A percentile compares a stretch with the other conserved stretches of the same genome.
phyloP scores from a whole-genome alignment of 2,329 filamentous ascomycete species.

The Arachnomyces sp. region DNA sequence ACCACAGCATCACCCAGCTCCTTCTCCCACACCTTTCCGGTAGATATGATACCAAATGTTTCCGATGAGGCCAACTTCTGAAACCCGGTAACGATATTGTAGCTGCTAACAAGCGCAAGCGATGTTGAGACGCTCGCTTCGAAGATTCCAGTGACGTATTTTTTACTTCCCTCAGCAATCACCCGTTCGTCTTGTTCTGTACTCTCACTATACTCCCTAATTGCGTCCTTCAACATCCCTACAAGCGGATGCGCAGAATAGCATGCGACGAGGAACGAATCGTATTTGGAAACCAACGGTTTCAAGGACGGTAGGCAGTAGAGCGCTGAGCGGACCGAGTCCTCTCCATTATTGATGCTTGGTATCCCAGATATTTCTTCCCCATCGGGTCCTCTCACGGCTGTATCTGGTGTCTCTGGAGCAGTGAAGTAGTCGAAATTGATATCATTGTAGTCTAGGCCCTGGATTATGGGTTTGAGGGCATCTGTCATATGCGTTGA shows the following conservation, averaged over 20 bases:
- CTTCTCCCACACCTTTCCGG: conserved; percentile 73
- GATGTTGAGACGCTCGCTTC: conserved; percentile 68
- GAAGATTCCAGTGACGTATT: conserved; percentile 73
- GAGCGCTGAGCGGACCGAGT: conserved; percentile 56
- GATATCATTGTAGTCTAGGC: conserved; percentile 29
- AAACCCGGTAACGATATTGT: conserved; percentile 18
- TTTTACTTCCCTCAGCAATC: conserved; percentile 21
- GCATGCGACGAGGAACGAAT: conserved; percentile 80
- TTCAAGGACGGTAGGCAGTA: conserved; percentile 54
- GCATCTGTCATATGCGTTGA: conserved; percentile 38
- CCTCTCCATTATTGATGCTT: conserved; percentile 70
- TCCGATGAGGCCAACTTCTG: conserved; percentile 17
- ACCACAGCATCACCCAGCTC: conserved; percentile 61
- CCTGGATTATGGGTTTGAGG: conserved; percentile 32
- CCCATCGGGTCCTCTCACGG: conserved; percentile 24
- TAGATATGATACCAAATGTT: conserved; percentile 79
- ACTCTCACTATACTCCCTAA: conserved; percentile 23
- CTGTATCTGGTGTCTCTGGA: conserved; percentile 17
- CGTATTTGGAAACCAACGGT: conserved; percentile 39
- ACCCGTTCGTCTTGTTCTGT: conserved; percentile 3
- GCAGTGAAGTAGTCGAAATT: conserved; percentile 35
- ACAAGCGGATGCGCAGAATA: conserved; percentile 81
- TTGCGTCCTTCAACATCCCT: conserved; percentile 45
- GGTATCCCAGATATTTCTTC: conserved; percentile 46
- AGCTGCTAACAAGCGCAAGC: conserved; percentile 47